A percentile compares a stretch with the other conserved stretches of the same genome.
phyloP scores from a whole-genome alignment of 108 stramenopile species.

The Fistulifera pelliculosa region DNA sequence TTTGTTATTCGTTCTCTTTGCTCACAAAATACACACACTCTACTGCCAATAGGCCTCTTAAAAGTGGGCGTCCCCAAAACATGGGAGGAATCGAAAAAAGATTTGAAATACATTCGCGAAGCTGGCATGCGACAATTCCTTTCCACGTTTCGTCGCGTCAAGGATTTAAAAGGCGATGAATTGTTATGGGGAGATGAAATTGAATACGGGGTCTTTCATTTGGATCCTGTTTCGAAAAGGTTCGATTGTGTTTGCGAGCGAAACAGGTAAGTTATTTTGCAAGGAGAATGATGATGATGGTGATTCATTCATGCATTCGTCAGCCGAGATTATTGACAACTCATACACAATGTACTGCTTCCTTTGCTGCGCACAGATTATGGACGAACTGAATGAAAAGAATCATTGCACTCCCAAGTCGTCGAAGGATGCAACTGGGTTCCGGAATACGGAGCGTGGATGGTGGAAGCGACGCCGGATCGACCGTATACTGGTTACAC shows the following conservation, averaged over 20 bases:
- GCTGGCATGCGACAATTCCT: conserved; percentile 96
- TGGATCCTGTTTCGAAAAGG: conserved; percentile 76
- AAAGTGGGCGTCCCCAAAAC: conserved; percentile 90
- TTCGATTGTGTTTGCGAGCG: conserved; percentile 73
- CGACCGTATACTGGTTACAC: conserved; percentile 90
- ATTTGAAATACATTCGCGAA: conserved; percentile 80
- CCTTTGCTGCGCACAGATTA: conserved; percentile 44
- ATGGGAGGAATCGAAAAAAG: conserved; percentile 85
- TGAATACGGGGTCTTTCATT: conserved; percentile 90
- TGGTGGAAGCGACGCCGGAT: conserved; percentile 96
- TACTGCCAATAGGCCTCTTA: conserved; percentile 50
- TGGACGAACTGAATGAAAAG: conserved; percentile 85
- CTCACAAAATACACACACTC: too few relatives aligned
- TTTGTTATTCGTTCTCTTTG: too few relatives aligned
- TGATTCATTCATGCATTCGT: conserved; percentile 2
- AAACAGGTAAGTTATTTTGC: conserved; percentile 66
- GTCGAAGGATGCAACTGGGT: conserved; percentile 88
- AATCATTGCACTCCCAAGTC: conserved; percentile 45
- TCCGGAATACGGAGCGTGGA: conserved; percentile 98
- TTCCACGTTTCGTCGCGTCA: conserved; percentile 89
- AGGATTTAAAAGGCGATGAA: conserved; percentile 88
- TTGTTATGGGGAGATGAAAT: conserved; percentile 98
- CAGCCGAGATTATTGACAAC: not conserved
- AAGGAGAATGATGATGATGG: not conserved
- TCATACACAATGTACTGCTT: conserved; percentile 4